phyloP scores from a whole-genome alignment of 2,329 filamentous ascomycete genomes.

The Gliomastix tumulicola region DNA sequence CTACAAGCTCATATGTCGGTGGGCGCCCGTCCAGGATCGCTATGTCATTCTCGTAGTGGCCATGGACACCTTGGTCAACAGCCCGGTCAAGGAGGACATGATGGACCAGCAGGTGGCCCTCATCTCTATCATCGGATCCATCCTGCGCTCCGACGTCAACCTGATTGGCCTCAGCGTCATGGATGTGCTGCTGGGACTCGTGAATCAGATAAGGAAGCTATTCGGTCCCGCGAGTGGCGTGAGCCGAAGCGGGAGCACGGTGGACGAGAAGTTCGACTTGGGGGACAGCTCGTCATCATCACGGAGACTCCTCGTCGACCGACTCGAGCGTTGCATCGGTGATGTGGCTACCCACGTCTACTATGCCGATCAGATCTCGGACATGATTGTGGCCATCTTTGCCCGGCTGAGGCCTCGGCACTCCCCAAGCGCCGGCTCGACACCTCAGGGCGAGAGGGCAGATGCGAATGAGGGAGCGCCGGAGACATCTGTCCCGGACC shows the following conservation, averaged over 20 bases:
- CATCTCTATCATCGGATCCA: slow-evolving; percentile 70
- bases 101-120: slow-evolving; percentile 69
- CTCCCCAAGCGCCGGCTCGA: slow-evolving; percentile 32
- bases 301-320: slow-evolving; percentile 57
- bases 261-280: slow-evolving; percentile 25
- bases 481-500: slow-evolving; percentile 26
- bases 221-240: slow-evolving; percentile 53
- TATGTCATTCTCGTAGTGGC: slow-evolving; percentile 82
- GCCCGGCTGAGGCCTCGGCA: slow-evolving; percentile 64
- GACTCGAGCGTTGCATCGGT: slow-evolving; percentile 79
- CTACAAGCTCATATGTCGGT: slow-evolving; percentile 72
- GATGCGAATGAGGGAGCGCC: slow-evolving; percentile 21
- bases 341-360: slow-evolving; percentile 91
- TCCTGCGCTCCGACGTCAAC: slow-evolving; percentile 84
- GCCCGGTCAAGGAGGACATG: slow-evolving; percentile 62
- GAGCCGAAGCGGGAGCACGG: slow-evolving; percentile 18
- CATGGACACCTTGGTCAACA: slow-evolving; percentile 67
- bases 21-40: slow-evolving; percentile 90
- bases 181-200: slow-evolving; percentile 80
- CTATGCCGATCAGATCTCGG: slow-evolving; percentile 90
- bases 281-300: no score
- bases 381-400: slow-evolving; percentile 83
- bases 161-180: slow-evolving; percentile 94
- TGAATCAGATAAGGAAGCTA: slow-evolving; percentile 74
- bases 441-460: slow-evolving; percentile 40